Base-by-base conservation (phyloP, 148 eudicot species). In the Cornus suecica region DNA sequence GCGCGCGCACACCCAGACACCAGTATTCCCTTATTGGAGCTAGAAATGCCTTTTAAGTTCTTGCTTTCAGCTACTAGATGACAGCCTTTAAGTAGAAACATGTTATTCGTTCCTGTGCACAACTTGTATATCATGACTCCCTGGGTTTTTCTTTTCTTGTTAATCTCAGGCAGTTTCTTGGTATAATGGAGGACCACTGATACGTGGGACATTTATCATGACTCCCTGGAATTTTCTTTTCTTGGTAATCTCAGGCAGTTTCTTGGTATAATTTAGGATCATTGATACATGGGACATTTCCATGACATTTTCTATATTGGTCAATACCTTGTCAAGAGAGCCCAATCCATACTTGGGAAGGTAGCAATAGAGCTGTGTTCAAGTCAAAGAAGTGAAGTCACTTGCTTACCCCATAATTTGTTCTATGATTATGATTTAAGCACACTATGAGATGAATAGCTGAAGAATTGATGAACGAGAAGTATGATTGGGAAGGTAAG, bases 401-500 rank as follows among this genome's bases (percentile, higher is more conserved):
- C 52, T 45, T 10, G 52, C 15, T 45, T 45, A 13, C 15, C 52
- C 52, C 52, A 2, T 45, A 45, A 1, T 45, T 45, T 45, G 11
- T 11, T 67, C 26, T 32, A 23, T 32, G 48, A 32, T 42, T 2
- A 18, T 67, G n/a, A 67, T 32, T 32, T 32, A 32, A 32, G 37
- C 4, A 32, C 37, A 32, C 37, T 32, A 32, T 32, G 37, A 32
- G 37, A 8, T 32, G 37, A 32, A 32, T 32, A 3, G 22, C 51
- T 67, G 13, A 22, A 34, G 15, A 8, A 6, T 34, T 31, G 48
- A 24, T 31, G 51, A 24, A 29, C 26, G 34, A 32, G 45, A 34
- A 67, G 13, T 20, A 67, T 32, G 70, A 67, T 67, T 67, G 32
- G 45, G 70, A 2, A 67, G 70, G n/a, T n/a, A 22, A 27, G 10